These are phyloP conservation scores for Apiospora koreana DNA, from an alignment of 2,329 filamentous ascomycete species.

Conservation along the genomic window DNA sequence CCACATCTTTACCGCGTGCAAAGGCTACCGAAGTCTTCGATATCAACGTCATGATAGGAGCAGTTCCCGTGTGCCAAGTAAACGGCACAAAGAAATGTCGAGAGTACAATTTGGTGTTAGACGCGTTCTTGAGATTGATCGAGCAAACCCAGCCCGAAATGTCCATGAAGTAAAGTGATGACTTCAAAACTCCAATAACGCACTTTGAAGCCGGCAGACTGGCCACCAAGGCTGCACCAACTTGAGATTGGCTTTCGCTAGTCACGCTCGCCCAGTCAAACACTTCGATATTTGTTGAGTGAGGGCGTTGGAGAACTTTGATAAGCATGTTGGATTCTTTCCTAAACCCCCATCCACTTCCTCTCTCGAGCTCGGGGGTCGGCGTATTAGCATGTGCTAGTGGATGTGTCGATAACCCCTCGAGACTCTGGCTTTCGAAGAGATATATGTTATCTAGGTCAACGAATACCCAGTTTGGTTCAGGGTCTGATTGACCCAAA, in stretches of 20 bases:
- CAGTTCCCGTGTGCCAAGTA: not conserved
- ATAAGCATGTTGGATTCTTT: too few species aligned
- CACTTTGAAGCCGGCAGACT: not conserved
- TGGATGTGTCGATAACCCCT: too few species aligned
- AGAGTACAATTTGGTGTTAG: not conserved
- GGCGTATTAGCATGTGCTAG: too few species aligned
- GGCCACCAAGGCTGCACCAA: not conserved
- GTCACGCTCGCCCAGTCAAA: not conserved
- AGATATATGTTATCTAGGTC: too few species aligned
- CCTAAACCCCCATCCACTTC: too few species aligned
- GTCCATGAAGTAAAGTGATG: not conserved
- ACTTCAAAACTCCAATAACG: not conserved
- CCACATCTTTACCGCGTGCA: not conserved
- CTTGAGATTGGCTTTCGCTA: too few species aligned
- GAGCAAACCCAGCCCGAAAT: not conserved
- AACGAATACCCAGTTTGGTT: too few species aligned
- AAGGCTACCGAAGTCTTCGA: not conserved
- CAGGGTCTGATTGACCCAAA: not conserved
- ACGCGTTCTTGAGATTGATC: not conserved
- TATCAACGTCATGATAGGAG: not conserved
- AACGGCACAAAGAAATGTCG: not conserved
- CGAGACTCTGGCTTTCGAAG: too few species aligned
- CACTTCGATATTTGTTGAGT: too few species aligned
- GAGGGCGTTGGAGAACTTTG: too few species aligned
- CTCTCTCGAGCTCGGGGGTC: too few species aligned